Percentiles rank a stretch among this genome's conserved stretches.
These are phyloP conservation scores for Eustoma russellianum DNA, from an alignment of 257 asterid species.

Conservation along the genomic window DNA sequence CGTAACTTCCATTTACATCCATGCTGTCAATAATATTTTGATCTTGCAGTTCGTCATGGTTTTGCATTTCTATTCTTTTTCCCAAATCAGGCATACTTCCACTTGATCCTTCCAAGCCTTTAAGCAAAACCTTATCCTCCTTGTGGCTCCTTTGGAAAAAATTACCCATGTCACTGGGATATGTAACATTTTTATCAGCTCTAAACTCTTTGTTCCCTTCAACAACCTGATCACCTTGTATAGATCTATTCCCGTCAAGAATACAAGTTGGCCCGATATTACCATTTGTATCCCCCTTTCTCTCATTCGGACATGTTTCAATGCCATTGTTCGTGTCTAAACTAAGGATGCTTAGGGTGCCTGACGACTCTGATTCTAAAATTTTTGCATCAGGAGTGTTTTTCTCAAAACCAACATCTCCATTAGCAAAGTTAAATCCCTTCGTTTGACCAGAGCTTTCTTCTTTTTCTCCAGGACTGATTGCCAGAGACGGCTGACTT, in stretches of 20 bases:
- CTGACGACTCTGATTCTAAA: conserved; percentile 58
- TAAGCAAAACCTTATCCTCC: conserved; percentile 27
- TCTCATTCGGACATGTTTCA: conserved; percentile 28
- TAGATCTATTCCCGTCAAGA: conserved; percentile 18
- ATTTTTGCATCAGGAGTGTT: conserved; percentile 22
- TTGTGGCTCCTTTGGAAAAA: conserved; percentile 29
- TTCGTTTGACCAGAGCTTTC: conserved; percentile 36
- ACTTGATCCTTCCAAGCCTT: conserved; percentile 27
- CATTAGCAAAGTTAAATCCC: conserved; percentile 29
- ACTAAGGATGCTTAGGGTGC: conserved; percentile 30
- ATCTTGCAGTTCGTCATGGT: conserved; percentile 25
- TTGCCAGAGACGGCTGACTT: conserved; percentile 26
- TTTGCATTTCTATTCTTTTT: conserved; percentile 21
- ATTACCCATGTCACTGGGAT: conserved; percentile 21
- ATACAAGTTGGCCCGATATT: conserved; percentile 19
- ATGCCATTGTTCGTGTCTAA: conserved; percentile 32
- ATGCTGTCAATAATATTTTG: conserved; percentile 19
- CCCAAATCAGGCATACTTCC: conserved; percentile 26
- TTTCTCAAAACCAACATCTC: conserved; percentile 29
- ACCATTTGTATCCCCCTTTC: conserved; percentile 28
- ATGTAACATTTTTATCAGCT: conserved; percentile 25
- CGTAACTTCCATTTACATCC: conserved; percentile 25
- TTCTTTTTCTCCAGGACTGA: conserved; percentile 29
- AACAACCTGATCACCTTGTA: conserved; percentile 25
- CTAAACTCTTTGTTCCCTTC: conserved; percentile 35